Evolutionary conservation across 2,329 filamentous ascomycete genomes (phyloP), one percentile per base, ranked within the genome.

Genomic region (Phialophora tarda): DNA sequence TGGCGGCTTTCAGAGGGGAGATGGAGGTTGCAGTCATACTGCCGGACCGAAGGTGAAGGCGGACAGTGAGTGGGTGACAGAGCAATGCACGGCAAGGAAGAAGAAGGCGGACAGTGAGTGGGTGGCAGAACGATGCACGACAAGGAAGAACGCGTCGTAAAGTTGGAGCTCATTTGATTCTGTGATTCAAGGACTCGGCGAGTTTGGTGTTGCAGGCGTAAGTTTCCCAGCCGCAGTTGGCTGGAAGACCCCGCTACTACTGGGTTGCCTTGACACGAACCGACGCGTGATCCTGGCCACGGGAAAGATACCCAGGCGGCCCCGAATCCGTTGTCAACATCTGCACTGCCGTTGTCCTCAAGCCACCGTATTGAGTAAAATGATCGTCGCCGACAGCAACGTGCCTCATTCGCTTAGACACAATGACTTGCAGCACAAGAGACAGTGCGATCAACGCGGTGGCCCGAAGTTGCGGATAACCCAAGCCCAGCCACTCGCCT

Each of bases 1-100:
- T 59, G 55, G 65, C 54, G 61, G 62, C 53, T 61, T 73, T 72
- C 53, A 64, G 69, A 53, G 71, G 71, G 24, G 71, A 73, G 32
- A 65, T 32, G 23, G 65, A 63, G 10, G 48, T 47, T 8, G 66
- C 58, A 28, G 67, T 65, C 64, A 69, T 69, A 41, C 53, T 69
- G 53, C 23, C 26, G 24, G 57, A 55, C 32, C 44, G 24, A 28
- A 44, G 21, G 32, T 34, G 23, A 14, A 48, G 59, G 32, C 30
- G 63, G 53, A 26, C 62, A 65, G 41, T 12, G 38, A 11, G 55
- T 38, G 32, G 26, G 21, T 34, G 32, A 56, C 38, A 55, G 41
- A 50, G 48, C 38, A 48, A 30, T 32, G 17, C 14, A 41, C 38
- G 60, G 62, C 64, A 44, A 47, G 66, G 65, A 62, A 62, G 61